Conservation (phyloP, 345 rosid genomes). For the Viola odorata region DNA sequence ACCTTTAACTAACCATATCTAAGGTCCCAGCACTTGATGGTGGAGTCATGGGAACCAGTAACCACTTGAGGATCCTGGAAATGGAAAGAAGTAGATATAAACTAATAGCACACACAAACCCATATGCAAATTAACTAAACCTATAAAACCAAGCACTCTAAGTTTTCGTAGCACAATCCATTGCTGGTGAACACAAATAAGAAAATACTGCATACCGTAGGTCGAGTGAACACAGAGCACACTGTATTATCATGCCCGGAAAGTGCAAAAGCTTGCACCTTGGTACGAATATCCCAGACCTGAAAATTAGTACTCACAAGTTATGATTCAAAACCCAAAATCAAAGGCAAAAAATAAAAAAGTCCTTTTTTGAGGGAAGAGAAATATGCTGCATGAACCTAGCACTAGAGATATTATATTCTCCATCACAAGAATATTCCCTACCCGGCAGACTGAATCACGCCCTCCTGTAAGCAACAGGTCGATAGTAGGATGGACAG, state of each 20-base stretch:
- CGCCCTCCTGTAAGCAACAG: constrained; percentile 94
- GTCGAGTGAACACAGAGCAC: constrained; percentile 90
- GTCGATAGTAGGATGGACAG: constrained; percentile 90
- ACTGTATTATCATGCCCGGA: constrained; percentile 95
- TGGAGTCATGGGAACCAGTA: constrained; percentile 93
- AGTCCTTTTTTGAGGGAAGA: neutral
- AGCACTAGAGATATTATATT: neutral
- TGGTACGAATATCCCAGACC: constrained; percentile 99
- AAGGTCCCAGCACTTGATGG: constrained; percentile 97
- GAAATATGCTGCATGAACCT: neutral
- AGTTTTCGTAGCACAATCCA: neutral
- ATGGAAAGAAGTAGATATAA: constrained; percentile 13
- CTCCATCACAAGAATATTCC: neutral
- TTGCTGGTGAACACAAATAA: neutral
- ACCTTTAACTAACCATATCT: constrained; percentile 58
- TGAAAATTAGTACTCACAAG: constrained; percentile 23
- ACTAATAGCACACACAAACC: neutral
- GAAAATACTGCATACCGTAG: constrained; percentile 48
- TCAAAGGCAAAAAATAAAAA: neutral
- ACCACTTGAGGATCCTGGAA: constrained; percentile 97
- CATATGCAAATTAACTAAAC: neutral
- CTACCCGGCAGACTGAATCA: constrained; percentile 98
- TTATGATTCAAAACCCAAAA: constrained; percentile 13
- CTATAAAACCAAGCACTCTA: neutral
- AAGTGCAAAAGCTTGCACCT: constrained; percentile 92